Conservation (phyloP, 495 filamentous ascomycete genomes). For the Aspergillus funiculosus region DNA sequence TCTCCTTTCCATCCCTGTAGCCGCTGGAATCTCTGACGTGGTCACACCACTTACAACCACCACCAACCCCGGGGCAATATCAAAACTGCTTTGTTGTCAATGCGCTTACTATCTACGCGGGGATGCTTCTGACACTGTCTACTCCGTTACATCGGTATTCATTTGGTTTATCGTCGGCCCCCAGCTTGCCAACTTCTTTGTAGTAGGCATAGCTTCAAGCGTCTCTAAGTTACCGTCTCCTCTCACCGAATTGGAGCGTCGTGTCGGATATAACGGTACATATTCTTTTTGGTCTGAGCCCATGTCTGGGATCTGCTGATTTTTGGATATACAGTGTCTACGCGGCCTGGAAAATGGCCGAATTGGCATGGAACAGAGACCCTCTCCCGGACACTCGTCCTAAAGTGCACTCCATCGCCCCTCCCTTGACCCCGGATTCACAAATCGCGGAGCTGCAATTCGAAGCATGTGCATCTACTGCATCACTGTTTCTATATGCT, state of each 20-base stretch:
- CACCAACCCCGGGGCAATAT: not conserved
- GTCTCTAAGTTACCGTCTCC: not conserved
- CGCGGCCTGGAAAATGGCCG: constrained; percentile 20
- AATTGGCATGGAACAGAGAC: constrained; percentile 32
- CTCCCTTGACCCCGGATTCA: constrained; percentile 33
- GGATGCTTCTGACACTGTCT: constrained; percentile 11
- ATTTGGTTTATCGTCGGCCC: not conserved
- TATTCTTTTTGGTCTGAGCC: no score
- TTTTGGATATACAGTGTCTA: not conserved
- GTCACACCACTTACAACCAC: not conserved
- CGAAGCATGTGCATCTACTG: constrained; percentile 80
- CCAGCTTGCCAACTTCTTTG: not conserved
- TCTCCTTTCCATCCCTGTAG: not conserved
- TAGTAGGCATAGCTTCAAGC: not conserved
- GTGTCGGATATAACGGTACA: not conserved
- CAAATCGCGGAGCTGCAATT: constrained; percentile 53
- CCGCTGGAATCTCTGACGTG: not conserved
- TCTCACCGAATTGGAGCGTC: not conserved
- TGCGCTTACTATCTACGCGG: constrained; percentile 6
- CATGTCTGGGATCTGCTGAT: not conserved
- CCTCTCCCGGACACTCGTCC: constrained; percentile 25
- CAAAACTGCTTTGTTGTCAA: not conserved
- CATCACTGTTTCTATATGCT: constrained; percentile 79
- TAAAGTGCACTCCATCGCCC: constrained; percentile 33
- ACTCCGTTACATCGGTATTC: constrained; percentile 6